phyloP scores from a whole-genome alignment of 1,284 basidiomycete genomes.

The Melampsora larici-populina region DNA sequence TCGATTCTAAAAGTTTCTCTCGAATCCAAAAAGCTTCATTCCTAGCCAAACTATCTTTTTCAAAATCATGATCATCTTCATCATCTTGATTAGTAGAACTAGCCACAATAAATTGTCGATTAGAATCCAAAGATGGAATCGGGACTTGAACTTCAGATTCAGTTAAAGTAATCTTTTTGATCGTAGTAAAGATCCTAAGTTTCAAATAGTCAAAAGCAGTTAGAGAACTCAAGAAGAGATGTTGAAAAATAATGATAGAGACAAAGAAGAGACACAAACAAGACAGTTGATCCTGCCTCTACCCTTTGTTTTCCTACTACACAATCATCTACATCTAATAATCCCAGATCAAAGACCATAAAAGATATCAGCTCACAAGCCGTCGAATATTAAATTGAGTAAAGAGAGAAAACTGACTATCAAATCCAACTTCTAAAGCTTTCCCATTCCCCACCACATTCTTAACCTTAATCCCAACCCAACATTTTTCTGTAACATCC shows the following conservation, averaged over 20 bases:
- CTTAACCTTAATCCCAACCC: neutral
- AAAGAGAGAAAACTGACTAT: neutral
- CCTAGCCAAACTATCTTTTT: neutral
- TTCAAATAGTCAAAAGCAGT: neutral
- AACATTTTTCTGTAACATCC: neutral
- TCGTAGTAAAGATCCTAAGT: slow-evolving; percentile 25
- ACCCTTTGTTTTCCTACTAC: slow-evolving; percentile 11
- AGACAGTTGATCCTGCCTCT: neutral
- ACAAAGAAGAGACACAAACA: neutral
- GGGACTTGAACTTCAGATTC: slow-evolving; percentile 9
- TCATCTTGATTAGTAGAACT: neutral
- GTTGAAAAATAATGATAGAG: neutral
- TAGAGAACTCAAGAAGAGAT: neutral
- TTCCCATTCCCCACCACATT: neutral
- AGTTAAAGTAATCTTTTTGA: slow-evolving; percentile 6
- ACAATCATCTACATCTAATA: slow-evolving; percentile 2
- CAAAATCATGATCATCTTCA: neutral
- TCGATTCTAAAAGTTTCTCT: neutral
- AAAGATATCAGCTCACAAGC: neutral
- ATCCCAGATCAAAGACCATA: too few relatives aligned
- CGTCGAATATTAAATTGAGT: neutral
- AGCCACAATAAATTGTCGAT: slow-evolving; percentile 30
- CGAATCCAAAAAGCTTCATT: slow-evolving; percentile 2
- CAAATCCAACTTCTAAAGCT: neutral
- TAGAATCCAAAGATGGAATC: slow-evolving; percentile 20